Evolutionary conservation across 495 filamentous ascomycete genomes (phyloP).

Genomic region (Friedmanniomyces simplex): DNA sequence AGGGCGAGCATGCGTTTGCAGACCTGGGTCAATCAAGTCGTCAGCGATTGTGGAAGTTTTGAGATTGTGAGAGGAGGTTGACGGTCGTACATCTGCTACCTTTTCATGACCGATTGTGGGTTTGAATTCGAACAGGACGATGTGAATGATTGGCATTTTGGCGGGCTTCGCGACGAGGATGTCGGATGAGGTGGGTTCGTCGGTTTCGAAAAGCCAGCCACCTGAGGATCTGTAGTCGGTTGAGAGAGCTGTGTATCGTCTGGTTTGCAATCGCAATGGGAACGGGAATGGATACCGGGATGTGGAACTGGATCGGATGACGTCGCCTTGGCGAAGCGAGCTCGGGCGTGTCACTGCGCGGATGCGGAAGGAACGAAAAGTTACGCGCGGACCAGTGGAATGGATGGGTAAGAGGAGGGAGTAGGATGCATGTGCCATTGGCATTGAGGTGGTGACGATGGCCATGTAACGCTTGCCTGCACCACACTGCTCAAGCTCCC

Average conservation of each 20-base stretch:
- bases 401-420: neutral
- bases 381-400: neutral
- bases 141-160: conserved; percentile 47
- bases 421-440: neutral
- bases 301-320: neutral
- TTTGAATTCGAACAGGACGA: conserved; percentile 55
- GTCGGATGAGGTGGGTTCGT: neutral
- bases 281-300: no score
- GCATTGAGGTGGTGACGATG: neutral
- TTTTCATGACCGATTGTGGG: conserved; percentile 29
- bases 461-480: neutral
- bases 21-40: conserved; percentile 27
- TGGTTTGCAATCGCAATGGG: neutral
- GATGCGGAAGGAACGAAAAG: neutral
- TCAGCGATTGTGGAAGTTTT: neutral
- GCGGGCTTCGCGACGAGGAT: neutral
- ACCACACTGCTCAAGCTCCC: neutral
- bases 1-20: conserved; percentile 33
- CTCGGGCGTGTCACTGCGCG: no score
- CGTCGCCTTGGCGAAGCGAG: neutral
- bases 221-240: conserved; percentile 2
- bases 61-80: neutral
- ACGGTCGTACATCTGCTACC: conserved; percentile 45
- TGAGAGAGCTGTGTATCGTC: neutral
- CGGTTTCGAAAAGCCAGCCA: conserved; percentile 1